These are phyloP conservation scores for Leonotis leonurus DNA, from an alignment of 257 asterid genomes.

Conservation along the genomic window DNA sequence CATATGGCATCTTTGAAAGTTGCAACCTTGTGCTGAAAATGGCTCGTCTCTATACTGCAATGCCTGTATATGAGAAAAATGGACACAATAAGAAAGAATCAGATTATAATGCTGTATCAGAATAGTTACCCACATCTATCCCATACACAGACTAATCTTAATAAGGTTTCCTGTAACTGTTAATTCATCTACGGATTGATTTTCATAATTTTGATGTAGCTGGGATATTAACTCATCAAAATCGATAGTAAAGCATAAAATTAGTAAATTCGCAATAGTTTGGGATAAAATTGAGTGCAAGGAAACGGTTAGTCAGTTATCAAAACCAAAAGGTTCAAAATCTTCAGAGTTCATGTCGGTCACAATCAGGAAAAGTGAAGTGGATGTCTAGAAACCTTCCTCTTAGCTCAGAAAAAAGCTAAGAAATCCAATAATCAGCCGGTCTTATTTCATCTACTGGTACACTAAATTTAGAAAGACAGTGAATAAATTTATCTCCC, in stretches of 20 bases:
- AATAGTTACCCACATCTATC: no score
- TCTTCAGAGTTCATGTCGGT: neutral
- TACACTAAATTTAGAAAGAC: neutral
- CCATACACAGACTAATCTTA: no score
- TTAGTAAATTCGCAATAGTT: no score
- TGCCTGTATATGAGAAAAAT: constrained; percentile 41
- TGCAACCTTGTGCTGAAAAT: constrained; percentile 38
- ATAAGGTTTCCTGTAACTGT: no score
- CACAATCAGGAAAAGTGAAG: neutral
- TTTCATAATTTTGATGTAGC: no score
- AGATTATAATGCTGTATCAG: no score
- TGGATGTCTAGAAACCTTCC: neutral
- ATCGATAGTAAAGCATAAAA: no score
- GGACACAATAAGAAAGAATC: neutral
- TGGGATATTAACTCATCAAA: no score
- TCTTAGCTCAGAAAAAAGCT: neutral
- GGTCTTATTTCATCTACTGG: no score
- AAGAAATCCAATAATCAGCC: neutral
- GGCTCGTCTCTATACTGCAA: constrained; percentile 86
- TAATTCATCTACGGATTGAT: no score
- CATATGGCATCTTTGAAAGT: constrained; percentile 82
- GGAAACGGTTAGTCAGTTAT: neutral
- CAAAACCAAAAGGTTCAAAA: neutral
- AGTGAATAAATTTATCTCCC: neutral
- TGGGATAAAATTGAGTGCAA: no score